Evolutionary conservation across 192 early-diverging fungal species (phyloP).

Genomic region (Dissophora ornata): DNA sequence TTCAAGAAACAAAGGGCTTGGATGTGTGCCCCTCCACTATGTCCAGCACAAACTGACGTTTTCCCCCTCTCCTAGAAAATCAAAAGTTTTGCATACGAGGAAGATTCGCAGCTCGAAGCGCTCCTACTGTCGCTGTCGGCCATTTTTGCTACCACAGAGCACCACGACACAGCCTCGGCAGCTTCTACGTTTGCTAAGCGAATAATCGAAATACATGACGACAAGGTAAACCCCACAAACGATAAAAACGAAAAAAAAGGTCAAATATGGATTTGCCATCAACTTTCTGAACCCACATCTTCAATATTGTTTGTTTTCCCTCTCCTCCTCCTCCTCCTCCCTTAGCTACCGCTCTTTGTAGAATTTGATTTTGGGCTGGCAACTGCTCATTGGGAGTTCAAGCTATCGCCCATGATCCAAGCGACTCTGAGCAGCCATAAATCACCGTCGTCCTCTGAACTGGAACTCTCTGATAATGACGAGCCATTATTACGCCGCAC

Average conservation of each 20-base stretch:
- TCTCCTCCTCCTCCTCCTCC: neutral
- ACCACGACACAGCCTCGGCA: neutral
- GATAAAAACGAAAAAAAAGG: neutral
- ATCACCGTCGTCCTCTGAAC: neutral
- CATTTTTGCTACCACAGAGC: constrained; percentile 9
- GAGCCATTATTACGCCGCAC: too few species aligned
- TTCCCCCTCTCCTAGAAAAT: constrained; percentile 6
- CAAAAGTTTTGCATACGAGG: constrained; percentile 47
- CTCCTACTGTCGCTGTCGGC: constrained; percentile 28
- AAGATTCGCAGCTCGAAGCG: constrained; percentile 46
- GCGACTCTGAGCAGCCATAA: neutral
- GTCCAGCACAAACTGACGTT: too few species aligned
- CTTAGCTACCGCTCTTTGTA: constrained; percentile 11
- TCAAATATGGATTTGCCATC: too few species aligned
- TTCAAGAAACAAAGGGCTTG: neutral
- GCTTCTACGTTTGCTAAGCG: constrained; percentile 6
- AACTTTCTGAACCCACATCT: too few species aligned
- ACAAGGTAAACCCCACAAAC: constrained; percentile 8
- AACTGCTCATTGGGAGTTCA: constrained; percentile 45
- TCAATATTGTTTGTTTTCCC: neutral
- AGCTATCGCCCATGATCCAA: constrained; percentile 24
- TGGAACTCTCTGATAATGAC: neutral
- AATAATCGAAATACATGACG: constrained; percentile 5
- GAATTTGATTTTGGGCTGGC: constrained; percentile 39
- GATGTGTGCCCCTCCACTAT: neutral